phyloP scores from a whole-genome alignment of 805 yeast species.

The Cyberlindnera saturnus region DNA sequence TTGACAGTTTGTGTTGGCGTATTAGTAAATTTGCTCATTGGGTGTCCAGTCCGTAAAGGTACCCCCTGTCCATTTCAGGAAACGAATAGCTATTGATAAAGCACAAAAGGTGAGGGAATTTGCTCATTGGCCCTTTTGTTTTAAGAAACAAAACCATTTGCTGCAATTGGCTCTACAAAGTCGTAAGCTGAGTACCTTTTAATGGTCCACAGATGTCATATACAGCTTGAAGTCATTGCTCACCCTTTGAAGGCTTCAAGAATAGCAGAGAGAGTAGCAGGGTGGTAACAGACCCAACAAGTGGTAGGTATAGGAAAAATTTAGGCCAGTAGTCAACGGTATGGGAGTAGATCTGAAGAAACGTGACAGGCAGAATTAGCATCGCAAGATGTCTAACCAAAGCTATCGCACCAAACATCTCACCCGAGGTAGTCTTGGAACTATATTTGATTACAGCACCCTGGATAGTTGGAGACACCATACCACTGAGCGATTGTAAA shows the following conservation, averaged over 20 bases:
- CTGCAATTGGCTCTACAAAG: too few species aligned
- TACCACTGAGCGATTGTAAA: slow-evolving; percentile 14
- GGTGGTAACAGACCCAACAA: slow-evolving; percentile 3
- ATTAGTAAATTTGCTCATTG: too few species aligned
- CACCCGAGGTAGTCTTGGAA: slow-evolving; percentile 15
- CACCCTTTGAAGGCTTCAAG: background rate
- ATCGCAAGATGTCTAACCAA: slow-evolving; percentile 16
- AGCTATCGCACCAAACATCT: slow-evolving; percentile 21
- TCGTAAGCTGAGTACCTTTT: too few species aligned
- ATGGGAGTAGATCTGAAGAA: slow-evolving; percentile 13
- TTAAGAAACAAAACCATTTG: too few species aligned
- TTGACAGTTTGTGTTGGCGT: too few species aligned
- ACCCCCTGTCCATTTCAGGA: too few species aligned
- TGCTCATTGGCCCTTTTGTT: too few species aligned
- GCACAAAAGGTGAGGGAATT: too few species aligned
- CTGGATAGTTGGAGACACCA: slow-evolving; percentile 19
- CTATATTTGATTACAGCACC: slow-evolving; percentile 14
- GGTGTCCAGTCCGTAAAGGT: too few species aligned
- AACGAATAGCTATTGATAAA: too few species aligned
- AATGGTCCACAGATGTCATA: too few species aligned
- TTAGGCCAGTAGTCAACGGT: slow-evolving; percentile 9
- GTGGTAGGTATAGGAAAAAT: slow-evolving; percentile 5
- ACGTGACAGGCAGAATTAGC: slow-evolving; percentile 12
- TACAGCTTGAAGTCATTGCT: too few species aligned
- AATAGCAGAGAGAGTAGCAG: background rate